Evolutionary conservation across 179 eudicot species (phyloP), one percentile per base, ranked within the genome.

Genomic region (Silene vulgaris): DNA sequence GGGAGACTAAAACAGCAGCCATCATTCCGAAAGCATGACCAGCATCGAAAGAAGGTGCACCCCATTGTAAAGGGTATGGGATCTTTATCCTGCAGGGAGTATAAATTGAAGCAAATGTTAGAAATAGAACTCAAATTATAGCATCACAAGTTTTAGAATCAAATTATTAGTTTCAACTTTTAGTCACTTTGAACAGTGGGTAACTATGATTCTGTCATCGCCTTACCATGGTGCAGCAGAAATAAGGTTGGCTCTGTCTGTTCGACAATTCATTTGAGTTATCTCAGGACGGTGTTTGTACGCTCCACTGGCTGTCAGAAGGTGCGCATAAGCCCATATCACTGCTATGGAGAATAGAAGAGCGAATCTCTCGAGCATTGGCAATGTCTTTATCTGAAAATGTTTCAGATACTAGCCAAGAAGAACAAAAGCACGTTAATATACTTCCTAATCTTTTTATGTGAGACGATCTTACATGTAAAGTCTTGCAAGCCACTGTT

Each of bases 61-160:
- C 99, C 99, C 99, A 96, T 71, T 92, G 97, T 73, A 96, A 88
- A 26, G 99, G 99, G 69, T 96, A 96, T 35, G 99, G 99, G 43
- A 96, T 85, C 84, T 90, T 95, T 79, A 95, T 89, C 99, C 99
- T 95, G 76, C 76, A 84, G 40, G 23, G n/a, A 17, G 19, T 20
- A 40, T 28, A 28, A 48, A 70, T 59, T 30, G 28, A 61, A 37
- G 45, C n/a, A 40, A 30, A 32, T 13, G 17, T 3, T 59, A 52
- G 59, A 52, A 9, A 13, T 4, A 19, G 59, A 40, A 40, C 48
- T 5, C 12, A 40, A 40, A 35, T 35, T 35, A 35, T 35, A 35
- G 40, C 48, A 40, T 40, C 8, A 7, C 48, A 40, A 40, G 48
- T 40, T 40, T 40, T 40, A 40, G 48, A 40, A 40, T 40, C 48